These are phyloP conservation scores for Mycosarcoma mackinlayi DNA, from an alignment of 1,284 basidiomycete species.

Conservation along the genomic window DNA sequence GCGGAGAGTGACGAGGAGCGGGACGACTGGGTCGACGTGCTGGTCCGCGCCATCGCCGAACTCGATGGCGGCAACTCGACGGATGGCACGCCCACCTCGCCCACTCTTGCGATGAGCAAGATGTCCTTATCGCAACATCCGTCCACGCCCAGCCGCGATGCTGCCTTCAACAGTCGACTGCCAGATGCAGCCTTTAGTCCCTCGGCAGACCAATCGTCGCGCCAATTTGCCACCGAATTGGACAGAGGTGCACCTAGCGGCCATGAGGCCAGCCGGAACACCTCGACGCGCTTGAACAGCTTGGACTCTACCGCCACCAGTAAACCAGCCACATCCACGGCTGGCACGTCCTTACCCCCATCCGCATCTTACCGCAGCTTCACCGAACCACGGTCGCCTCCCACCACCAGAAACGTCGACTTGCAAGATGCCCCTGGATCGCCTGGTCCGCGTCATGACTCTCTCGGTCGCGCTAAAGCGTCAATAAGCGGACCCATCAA, in stretches of 20 bases:
- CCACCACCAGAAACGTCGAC: slow-evolving; percentile 14
- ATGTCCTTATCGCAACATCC: slow-evolving; percentile 33
- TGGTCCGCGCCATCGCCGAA: slow-evolving; percentile 71
- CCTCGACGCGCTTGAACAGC: slow-evolving; percentile 24
- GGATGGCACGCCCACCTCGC: slow-evolving; percentile 30
- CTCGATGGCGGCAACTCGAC: slow-evolving; percentile 32
- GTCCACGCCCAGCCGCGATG: slow-evolving; percentile 20
- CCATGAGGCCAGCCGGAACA: slow-evolving; percentile 21
- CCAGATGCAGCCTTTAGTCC: slow-evolving; percentile 35
- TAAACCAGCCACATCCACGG: slow-evolving; percentile 19
- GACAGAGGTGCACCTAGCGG: slow-evolving; percentile 11
- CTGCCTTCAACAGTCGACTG: slow-evolving; percentile 13
- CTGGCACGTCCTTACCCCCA: slow-evolving; percentile 18
- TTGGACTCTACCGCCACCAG: slow-evolving; percentile 31
- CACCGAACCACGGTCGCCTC: slow-evolving; percentile 38
- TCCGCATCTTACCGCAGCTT: slow-evolving; percentile 46
- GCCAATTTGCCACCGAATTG: slow-evolving; percentile 12
- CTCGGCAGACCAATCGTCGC: slow-evolving; percentile 15
- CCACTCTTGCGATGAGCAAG: slow-evolving; percentile 39
- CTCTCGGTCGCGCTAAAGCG: slow-evolving; percentile 57
- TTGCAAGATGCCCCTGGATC: slow-evolving; percentile 39
- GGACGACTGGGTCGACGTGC: slow-evolving; percentile 92
- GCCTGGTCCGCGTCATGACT: slow-evolving; percentile 29
- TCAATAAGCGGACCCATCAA: slow-evolving; percentile 91
- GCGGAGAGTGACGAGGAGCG: slow-evolving; percentile 93